phyloP scores from a whole-genome alignment of 192 early-diverging fungal species.

The Umbelopsis vinacea region DNA sequence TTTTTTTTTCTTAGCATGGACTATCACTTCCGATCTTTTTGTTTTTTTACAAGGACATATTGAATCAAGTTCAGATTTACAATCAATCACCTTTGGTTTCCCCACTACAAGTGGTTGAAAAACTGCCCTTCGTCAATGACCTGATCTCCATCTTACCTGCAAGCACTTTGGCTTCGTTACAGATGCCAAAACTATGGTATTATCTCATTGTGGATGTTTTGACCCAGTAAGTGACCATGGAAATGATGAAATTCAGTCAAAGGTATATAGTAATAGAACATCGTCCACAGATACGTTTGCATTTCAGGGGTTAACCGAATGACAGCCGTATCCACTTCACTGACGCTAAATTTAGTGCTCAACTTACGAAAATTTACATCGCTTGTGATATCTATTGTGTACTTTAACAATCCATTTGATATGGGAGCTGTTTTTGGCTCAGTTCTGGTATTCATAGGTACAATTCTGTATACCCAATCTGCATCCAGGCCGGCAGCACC shows the following conservation, averaged over 20 bases:
- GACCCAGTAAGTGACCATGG: conserved; percentile 70
- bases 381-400: conserved; percentile 74
- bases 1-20: conserved; percentile 57
- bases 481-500: background rate
- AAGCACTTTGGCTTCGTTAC: conserved; percentile 37
- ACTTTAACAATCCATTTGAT: conserved; percentile 81
- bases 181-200: conserved; percentile 71
- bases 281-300: conserved; percentile 69
- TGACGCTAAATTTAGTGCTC: conserved; percentile 87
- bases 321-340: conserved; percentile 74
- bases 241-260: background rate
- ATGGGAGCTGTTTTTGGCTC: conserved; percentile 68
- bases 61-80: conserved; percentile 55
- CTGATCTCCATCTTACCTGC: conserved; percentile 33
- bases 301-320: conserved; percentile 86
- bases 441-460: conserved; percentile 81
- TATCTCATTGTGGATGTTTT: conserved; percentile 71
- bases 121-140: conserved; percentile 33
- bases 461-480: conserved; percentile 62
- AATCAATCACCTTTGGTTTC: conserved; percentile 57
- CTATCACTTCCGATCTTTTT: conserved; percentile 83
- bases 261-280: background rate
- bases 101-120: conserved; percentile 22
- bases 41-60: conserved; percentile 72
- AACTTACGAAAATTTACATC: conserved; percentile 87